Percentiles rank a stretch among this genome's conserved stretches.
These are phyloP conservation scores for Scutellaria galericulata DNA, from an alignment of 257 asterid species.

Conservation along the genomic window DNA sequence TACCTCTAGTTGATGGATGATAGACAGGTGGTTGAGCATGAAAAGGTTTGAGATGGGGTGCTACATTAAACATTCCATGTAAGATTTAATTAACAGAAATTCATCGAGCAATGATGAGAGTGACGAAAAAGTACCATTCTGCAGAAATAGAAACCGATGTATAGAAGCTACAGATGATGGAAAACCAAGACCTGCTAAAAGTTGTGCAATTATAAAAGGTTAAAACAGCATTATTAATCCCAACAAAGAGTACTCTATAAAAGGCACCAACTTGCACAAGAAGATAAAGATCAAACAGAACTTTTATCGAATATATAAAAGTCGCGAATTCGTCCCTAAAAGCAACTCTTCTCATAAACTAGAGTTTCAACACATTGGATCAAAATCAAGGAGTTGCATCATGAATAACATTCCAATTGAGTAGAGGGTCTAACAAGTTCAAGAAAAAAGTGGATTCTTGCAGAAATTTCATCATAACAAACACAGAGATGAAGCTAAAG, in stretches of 20 bases:
- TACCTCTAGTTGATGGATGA: slow-evolving; percentile 48
- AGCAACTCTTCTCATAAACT: neutral
- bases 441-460: neutral
- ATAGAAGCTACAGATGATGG: slow-evolving; percentile 51
- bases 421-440: neutral
- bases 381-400: neutral
- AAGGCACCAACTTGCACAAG: neutral
- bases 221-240: neutral
- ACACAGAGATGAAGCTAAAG: neutral
- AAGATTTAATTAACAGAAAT: neutral
- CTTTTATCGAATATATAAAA: neutral
- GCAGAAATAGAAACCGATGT: slow-evolving; percentile 32
- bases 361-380: neutral
- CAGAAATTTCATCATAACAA: neutral
- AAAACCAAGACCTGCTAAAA: slow-evolving; percentile 56
- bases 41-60: slow-evolving; percentile 38
- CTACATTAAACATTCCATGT: slow-evolving; percentile 31
- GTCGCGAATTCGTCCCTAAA: neutral
- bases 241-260: neutral
- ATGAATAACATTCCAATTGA: neutral
- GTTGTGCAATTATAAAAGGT: neutral
- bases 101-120: slow-evolving; percentile 13
- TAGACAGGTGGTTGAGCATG: slow-evolving; percentile 38
- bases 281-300: neutral
- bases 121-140: slow-evolving; percentile 38